Evolutionary conservation across 2,329 filamentous ascomycete species (phyloP).

Genomic region (Calonectria pseudoturangicola): DNA sequence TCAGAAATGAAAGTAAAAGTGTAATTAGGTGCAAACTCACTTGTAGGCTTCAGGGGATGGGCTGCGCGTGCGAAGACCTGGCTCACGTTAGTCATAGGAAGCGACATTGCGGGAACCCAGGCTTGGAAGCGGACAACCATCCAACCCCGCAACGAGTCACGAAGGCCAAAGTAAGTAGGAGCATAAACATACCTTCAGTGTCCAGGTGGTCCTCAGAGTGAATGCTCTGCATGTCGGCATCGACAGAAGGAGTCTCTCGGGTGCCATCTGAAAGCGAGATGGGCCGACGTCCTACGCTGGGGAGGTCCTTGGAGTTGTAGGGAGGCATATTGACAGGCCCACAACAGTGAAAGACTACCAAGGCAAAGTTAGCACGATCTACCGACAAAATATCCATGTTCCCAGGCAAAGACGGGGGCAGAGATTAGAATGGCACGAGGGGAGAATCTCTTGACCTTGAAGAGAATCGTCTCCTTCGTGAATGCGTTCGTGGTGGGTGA

Average conservation of each 20-base stretch:
- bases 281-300: background rate
- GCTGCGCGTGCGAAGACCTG: slow-evolving; percentile 9
- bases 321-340: slow-evolving; percentile 7
- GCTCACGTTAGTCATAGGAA: background rate
- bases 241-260: slow-evolving; percentile 2
- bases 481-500: background rate
- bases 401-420: background rate
- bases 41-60: background rate
- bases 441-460: background rate
- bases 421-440: background rate
- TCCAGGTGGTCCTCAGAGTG: background rate
- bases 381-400: background rate
- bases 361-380: background rate
- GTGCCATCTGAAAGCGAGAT: background rate
- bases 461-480: background rate
- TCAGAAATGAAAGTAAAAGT: background rate
- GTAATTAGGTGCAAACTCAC: background rate
- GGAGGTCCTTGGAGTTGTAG: slow-evolving; percentile 17
- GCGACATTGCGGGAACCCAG: no score
- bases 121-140: background rate
- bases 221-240: background rate
- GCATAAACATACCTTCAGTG: slow-evolving; percentile 13
- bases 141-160: no score
- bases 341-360: background rate
- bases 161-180: no score